Evolutionary conservation across 2,329 filamentous ascomycete genomes (phyloP), one percentile per base, ranked within the genome.

Genomic region (Bipolaris sorokiniana): DNA sequence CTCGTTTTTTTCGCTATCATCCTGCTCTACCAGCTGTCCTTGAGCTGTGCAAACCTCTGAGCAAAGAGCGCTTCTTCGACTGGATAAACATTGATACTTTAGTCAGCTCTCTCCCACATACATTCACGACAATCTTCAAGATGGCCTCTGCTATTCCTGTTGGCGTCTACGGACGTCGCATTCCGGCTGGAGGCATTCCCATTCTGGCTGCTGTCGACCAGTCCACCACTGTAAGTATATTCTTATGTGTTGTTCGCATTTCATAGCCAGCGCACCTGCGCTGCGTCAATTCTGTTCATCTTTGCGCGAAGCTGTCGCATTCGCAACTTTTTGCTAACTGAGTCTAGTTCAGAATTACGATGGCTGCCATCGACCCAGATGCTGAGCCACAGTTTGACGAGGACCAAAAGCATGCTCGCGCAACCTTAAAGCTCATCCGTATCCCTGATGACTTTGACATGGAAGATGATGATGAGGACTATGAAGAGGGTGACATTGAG

Each of bases 311-410:
- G 37, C 45, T 31, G 40, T 53, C 51, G 55, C 55, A 59, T 56
- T 51, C 34, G 42, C 42, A 23, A 45, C 11, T 41, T 28, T 28
- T 28, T 50, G 51, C 68, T 75, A 60, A 73, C 16, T 22, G 50
- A 47, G 13, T 37, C 15, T 72, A 97, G 93, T 96, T 97, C 82
- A 92, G 92, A 77, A 92, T 99, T 75, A 98, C 93, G 72, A 99
- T 99, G 95, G 95, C 96, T 72, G 95, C 95, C 65, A 89, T 99
- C 77, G 94, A 99, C 77, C 95, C 95, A 56, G 92, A 87, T 72
- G 90, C 90, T 70, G 83, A 87, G 65, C 73, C 79, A 23, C 76
- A 79, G 65, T 72, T 76, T 52, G 76, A 78, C 44, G 75, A 77
- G 33, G 65, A 69, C 16, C 59, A 73, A 61, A 74, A 76, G 54